Evolutionary conservation across 2,329 filamentous ascomycete genomes (phyloP), one percentile per base, ranked within the genome.

Genomic region (Epichloe amarillans): DNA sequence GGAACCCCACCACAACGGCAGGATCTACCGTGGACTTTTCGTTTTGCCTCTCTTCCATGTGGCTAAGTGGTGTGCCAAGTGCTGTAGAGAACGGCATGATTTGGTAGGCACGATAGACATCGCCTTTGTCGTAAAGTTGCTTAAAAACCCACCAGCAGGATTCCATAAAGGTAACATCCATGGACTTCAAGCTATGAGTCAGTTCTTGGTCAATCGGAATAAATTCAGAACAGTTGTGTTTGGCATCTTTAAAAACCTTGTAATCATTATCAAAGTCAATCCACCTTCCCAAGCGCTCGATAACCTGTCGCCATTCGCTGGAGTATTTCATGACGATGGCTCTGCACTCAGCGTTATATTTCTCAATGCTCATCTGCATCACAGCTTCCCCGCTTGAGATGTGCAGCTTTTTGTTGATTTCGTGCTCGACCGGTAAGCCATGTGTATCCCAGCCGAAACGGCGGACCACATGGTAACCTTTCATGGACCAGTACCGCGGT

Each of bases 401-500:
- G 38, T 84, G 84, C 54, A 91, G 75, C 69, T 88, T 87, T 75
- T 94, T 94, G 74, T 94, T 88, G 61, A 94, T 94, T 69, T 94
- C 88, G 66, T 91, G 86, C 70, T 94, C 88, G 26, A 56, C 56
- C 37, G 52, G 51, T n/a, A 53, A 21, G 3, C 50, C 50, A 19
- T 52, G 52, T 37, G 55, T 80, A 51, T 94, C 88, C 88, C 88
- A 94, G 50, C 88, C 88, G 59, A 93, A 93, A 50, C 87, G 77
- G 56, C 88, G 78, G 71, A 88, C 85, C 46, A 94, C 88, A 72
- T 90, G 84, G 64, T 83, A 83, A 8, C 88, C 88, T 64, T 90
- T 89, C 87, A 93, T 93, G 50, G 87, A 87, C 86, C 88, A 94
- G 68, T 94, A 95, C 57, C 88, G 74, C 8, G 88, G 87, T 58